Evolutionary conservation across 2,329 filamentous ascomycete species (phyloP).

Genomic region (Aspergillus japonicus): DNA sequence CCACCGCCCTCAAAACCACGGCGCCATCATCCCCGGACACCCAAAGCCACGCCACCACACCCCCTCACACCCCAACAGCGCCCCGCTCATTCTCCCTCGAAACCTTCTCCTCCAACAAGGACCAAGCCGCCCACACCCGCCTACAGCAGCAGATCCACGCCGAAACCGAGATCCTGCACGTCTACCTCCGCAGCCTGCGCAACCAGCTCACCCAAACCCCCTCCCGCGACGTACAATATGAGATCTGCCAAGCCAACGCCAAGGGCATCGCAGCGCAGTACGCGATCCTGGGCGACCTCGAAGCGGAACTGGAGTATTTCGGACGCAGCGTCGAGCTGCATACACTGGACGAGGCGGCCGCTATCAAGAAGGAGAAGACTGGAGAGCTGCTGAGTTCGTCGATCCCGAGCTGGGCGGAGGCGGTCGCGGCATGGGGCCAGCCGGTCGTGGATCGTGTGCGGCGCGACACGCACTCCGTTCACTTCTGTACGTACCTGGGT

Average conservation of each 20-base stretch:
- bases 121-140: not conserved
- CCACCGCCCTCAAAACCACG: too few species aligned
- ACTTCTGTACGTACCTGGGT: not conserved
- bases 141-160: not conserved
- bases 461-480: not conserved
- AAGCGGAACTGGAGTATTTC: not conserved
- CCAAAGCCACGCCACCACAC: too few species aligned
- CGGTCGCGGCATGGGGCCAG: constrained; percentile 36
- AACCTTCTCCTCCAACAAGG: too few species aligned
- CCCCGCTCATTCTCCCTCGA: too few species aligned
- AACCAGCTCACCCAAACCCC: not conserved
- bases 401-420: constrained; percentile 71
- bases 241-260: not conserved
- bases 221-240: not conserved
- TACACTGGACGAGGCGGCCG: not conserved
- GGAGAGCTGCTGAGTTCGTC: not conserved
- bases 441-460: not conserved
- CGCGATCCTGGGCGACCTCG: not conserved
- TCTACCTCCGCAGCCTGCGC: not conserved
- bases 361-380: not conserved
- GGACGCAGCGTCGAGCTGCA: not conserved
- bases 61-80: too few species aligned
- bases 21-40: too few species aligned
- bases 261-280: not conserved
- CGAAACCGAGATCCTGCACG: not conserved